Base-by-base conservation (phyloP, 2,329 filamentous ascomycete species). In the Ilyonectria destructans region DNA sequence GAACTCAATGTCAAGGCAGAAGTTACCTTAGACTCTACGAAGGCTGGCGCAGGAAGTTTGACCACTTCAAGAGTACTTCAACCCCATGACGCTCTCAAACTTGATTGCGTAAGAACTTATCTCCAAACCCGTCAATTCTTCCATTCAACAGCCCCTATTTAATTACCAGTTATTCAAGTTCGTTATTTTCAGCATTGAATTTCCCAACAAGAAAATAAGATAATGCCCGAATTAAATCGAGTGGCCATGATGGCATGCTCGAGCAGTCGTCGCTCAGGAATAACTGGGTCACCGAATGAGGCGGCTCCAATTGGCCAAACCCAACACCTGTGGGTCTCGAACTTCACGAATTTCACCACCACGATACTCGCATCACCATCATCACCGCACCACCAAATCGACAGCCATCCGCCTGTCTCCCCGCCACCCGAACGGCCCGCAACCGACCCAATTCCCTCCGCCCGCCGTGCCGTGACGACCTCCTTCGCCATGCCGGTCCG, bases 401-500 rank as follows among this genome's bases (percentile, higher is more conserved):
- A 19, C 49, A 33, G n/a, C 65, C 62, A 43, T n/a, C 60, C 51
- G 7, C 29, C 5, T 7, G 51, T 52, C 58, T 61, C 40, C 55
- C 57, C 33, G 64, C 61, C 55, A 54, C 56, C 58, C 45, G 45
- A 62, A 43, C 51, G 59, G 57, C 61, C 65, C 65, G 71, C 64
- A 64, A 62, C 52, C 66, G 64, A 66, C 62, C 33, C 71, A 71
- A 73, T 69, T 65, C 49, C 55, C 19, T 46, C 56, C 60, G n/a
- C 37, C 69, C 65, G 71, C 57, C 62, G 35, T 51, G 62, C 57
- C 67, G 51, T 46, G 54, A 31, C 59, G 45, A 67, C 65, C 58
- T 56, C 62, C 58, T 55, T 58, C 61, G 57, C 48, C 73, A 76
- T 87, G 85, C 82, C 84, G 76, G 80, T 83, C 69, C 83, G 83